Evolutionary conservation across 1,139 yeast species (phyloP).

Genomic region (Debaryomyces sp.): DNA sequence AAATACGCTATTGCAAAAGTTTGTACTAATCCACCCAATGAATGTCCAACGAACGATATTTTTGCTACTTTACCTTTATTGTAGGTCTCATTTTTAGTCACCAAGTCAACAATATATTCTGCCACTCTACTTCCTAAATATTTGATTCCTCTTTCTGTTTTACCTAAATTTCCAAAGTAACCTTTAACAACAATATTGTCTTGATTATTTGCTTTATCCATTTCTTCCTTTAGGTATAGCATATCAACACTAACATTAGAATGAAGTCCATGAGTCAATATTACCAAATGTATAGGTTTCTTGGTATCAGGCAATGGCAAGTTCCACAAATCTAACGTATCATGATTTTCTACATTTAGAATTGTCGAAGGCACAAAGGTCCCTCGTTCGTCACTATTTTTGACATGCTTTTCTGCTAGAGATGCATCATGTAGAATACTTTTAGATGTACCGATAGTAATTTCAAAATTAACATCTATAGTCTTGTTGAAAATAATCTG

Average conservation of each 20-base stretch:
- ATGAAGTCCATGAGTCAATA: constrained; percentile 89
- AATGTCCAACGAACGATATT: constrained; percentile 89
- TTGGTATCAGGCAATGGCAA: constrained; percentile 47
- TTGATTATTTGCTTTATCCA: constrained; percentile 52
- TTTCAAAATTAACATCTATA: constrained; percentile 71
- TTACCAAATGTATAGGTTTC: constrained; percentile 68
- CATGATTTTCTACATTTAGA: constrained; percentile 50
- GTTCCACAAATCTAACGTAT: constrained; percentile 78
- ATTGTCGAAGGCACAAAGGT: constrained; percentile 23
- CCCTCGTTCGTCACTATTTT: constrained; percentile 35
- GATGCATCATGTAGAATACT: constrained; percentile 44
- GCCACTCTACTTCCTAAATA: constrained; percentile 85
- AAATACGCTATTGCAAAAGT: constrained; percentile 86
- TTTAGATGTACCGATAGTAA: constrained; percentile 58
- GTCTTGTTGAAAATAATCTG: constrained; percentile 78
- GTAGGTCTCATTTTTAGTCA: constrained; percentile 39
- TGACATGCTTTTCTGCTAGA: constrained; percentile 27
- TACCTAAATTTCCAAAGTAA: constrained; percentile 79
- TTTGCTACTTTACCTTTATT: constrained; percentile 46
- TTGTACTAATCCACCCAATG: constrained; percentile 90
- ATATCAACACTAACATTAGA: constrained; percentile 89
- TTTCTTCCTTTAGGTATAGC: constrained; percentile 80
- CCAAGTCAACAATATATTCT: constrained; percentile 66
- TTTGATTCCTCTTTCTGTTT: constrained; percentile 88
- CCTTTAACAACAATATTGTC: constrained; percentile 80